These are phyloP conservation scores for Pythium dissimile DNA, from an alignment of 352 stramenopile species.

Conservation along the genomic window DNA sequence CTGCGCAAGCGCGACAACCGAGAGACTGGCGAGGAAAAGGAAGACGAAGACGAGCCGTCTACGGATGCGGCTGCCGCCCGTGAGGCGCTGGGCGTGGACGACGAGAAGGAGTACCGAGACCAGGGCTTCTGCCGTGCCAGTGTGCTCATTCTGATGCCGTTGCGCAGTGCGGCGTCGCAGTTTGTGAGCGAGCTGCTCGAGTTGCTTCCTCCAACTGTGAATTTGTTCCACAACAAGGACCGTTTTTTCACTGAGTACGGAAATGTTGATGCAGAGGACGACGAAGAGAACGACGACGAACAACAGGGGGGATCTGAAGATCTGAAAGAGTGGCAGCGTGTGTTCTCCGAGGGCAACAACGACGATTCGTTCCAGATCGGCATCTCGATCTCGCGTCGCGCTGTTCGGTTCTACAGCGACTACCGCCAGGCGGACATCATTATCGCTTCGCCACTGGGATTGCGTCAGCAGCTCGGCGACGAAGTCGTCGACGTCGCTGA, in stretches of 20 bases:
- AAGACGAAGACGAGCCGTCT: not conserved
- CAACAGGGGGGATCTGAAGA: slow-evolving; percentile 17
- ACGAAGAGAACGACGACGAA: slow-evolving; percentile 16
- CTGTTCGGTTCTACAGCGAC: slow-evolving; percentile 74
- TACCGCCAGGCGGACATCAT: slow-evolving; percentile 77
- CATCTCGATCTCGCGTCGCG: slow-evolving; percentile 61
- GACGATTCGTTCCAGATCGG: slow-evolving; percentile 82
- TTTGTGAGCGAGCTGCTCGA: slow-evolving; percentile 67
- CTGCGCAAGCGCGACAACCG: slow-evolving; percentile 41
- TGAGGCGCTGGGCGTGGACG: slow-evolving; percentile 14
- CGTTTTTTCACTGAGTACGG: slow-evolving; percentile 69
- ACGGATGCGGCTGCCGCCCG: not conserved
- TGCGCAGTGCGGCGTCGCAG: slow-evolving; percentile 55
- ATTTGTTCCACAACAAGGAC: slow-evolving; percentile 74
- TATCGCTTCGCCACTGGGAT: slow-evolving; percentile 60
- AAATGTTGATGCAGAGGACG: slow-evolving; percentile 17
- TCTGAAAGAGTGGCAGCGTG: slow-evolving; percentile 69
- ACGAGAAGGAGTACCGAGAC: slow-evolving; percentile 75
- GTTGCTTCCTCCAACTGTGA: slow-evolving; percentile 52
- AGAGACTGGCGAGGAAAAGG: slow-evolving; percentile 5
- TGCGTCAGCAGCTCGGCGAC: slow-evolving; percentile 71
- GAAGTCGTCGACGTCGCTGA: slow-evolving; percentile 35
- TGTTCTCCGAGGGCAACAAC: slow-evolving; percentile 73
- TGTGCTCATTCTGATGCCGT: slow-evolving; percentile 65
- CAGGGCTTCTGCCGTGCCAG: slow-evolving; percentile 70